phyloP scores from a whole-genome alignment of 768 basidiomycete genomes.

The Boletus subcaerulescens region DNA sequence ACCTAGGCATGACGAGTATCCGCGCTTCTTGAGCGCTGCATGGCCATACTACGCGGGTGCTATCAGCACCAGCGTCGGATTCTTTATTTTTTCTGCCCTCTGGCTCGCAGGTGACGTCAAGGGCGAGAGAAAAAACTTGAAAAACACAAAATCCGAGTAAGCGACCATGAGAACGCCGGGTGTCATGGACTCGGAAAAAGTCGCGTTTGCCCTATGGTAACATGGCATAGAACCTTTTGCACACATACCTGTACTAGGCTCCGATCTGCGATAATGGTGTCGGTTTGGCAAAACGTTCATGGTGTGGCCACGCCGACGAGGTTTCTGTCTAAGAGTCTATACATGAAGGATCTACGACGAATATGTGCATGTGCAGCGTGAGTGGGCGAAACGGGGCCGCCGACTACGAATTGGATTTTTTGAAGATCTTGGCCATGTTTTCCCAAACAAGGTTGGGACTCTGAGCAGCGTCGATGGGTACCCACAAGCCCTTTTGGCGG shows the following conservation, averaged over 20 bases:
- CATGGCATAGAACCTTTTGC: slow-evolving; percentile 3
- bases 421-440: slow-evolving; percentile 64
- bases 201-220: slow-evolving; percentile 4
- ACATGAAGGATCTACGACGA: slow-evolving; percentile 25
- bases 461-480: slow-evolving; percentile 90
- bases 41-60: slow-evolving; percentile 96
- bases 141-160: slow-evolving; percentile 33
- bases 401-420: slow-evolving; percentile 24
- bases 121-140: slow-evolving; percentile 52
- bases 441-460: slow-evolving; percentile 92
- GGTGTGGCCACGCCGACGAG: neutral
- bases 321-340: slow-evolving; percentile 19
- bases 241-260: slow-evolving; percentile 24
- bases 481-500: slow-evolving; percentile 87
- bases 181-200: slow-evolving; percentile 1
- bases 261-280: slow-evolving; percentile 1
- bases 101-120: slow-evolving; percentile 86
- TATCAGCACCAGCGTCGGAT: slow-evolving; percentile 81
- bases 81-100: slow-evolving; percentile 80
- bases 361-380: neutral
- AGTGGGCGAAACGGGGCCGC: neutral
- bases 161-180: neutral
- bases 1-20: slow-evolving; percentile 91
- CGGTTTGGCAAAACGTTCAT: neutral
- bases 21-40: slow-evolving; percentile 91